Conservation (phyloP, 176 grass and related monocot genomes). For the Dactylis glomerata region DNA sequence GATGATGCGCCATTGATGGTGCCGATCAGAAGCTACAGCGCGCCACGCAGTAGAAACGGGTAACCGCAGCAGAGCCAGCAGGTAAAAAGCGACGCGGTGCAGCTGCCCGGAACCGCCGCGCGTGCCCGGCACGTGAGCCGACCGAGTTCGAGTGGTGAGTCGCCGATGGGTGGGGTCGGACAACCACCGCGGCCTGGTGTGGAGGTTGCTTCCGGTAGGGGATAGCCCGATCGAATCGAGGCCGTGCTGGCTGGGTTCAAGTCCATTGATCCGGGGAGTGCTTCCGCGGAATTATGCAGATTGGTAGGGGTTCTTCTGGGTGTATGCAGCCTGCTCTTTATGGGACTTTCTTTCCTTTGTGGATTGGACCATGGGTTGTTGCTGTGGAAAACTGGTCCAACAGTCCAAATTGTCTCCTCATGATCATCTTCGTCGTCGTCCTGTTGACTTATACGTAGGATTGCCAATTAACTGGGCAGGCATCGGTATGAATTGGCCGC, state of each 20-base stretch:
- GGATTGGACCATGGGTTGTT: neutral
- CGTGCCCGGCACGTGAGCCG: neutral
- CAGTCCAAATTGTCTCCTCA: too few relatives aligned
- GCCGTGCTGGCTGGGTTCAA: too few relatives aligned
- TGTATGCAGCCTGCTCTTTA: neutral
- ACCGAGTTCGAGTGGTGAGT: too few relatives aligned
- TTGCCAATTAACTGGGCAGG: too few relatives aligned
- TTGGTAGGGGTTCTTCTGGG: too few relatives aligned
- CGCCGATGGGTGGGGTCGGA: too few relatives aligned
- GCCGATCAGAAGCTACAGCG: neutral
- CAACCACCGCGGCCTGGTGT: neutral
- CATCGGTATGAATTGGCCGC: too few relatives aligned
- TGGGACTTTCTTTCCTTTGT: neutral
- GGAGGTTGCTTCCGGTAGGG: slow-evolving; percentile 5
- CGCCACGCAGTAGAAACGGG: neutral
- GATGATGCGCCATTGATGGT: neutral
- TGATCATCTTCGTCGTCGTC: too few relatives aligned
- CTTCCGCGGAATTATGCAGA: too few relatives aligned
- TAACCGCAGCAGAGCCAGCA: neutral
- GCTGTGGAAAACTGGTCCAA: neutral
- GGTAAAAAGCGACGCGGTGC: neutral
- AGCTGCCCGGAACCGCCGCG: neutral
- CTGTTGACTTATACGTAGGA: too few relatives aligned
- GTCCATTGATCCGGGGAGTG: too few relatives aligned
- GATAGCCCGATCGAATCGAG: neutral